Conservation (phyloP, 495 filamentous ascomycete genomes). For the Aspergillus saccharolyticus region DNA sequence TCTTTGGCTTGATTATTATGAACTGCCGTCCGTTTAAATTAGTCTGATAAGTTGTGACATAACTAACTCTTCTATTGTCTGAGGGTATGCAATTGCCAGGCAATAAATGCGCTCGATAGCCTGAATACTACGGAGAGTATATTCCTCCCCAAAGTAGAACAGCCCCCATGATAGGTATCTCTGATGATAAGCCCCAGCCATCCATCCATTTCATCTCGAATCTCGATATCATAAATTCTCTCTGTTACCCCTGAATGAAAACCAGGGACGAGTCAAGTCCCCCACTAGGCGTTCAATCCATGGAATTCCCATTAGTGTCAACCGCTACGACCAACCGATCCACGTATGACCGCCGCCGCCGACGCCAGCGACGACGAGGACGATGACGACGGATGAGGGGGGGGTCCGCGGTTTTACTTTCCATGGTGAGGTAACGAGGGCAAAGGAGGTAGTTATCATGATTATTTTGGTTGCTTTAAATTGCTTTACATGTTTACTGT, state of each 20-base stretch:
- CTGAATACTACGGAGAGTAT: neutral
- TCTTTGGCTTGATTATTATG: neutral
- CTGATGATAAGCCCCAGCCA: neutral
- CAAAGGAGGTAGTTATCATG: no score
- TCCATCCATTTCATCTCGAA: neutral
- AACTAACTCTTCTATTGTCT: no score
- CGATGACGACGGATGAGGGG: neutral
- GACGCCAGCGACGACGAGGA: neutral
- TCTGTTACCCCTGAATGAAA: neutral
- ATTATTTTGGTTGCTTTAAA: no score
- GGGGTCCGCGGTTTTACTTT: no score
- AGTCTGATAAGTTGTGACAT: no score
- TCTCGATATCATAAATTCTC: neutral
- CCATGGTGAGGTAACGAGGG: neutral
- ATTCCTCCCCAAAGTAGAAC: neutral
- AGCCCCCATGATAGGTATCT: neutral
- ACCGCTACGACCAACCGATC: neutral
- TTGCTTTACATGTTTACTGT: no score
- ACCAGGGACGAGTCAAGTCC: neutral
- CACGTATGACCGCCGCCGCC: neutral
- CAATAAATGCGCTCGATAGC: neutral
- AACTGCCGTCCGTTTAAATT: no score
- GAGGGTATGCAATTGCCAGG: neutral
- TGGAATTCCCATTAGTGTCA: neutral
- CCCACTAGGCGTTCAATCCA: neutral